Conservation (phyloP, 2,329 filamentous ascomycete genomes). For the Ophiostoma triangulosporum region DNA sequence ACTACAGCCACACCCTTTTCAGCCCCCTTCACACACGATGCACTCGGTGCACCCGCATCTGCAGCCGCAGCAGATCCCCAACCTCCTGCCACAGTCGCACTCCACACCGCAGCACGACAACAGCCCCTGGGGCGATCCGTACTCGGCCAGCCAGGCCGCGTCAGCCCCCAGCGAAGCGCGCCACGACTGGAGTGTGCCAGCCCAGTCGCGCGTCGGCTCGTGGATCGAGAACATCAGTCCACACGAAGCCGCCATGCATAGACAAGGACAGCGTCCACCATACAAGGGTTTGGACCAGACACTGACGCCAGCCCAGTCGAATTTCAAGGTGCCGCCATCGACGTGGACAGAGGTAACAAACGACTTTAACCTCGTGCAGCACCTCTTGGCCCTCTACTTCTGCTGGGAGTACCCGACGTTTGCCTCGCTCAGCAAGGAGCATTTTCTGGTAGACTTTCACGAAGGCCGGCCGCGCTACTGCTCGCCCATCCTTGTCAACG, state of each 20-base stretch:
- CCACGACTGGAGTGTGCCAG: conserved; percentile 32
- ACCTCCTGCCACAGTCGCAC: conserved; percentile 1
- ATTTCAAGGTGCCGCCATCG: conserved; percentile 27
- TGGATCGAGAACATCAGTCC: conserved; percentile 33
- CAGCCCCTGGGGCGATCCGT: conserved; percentile 32
- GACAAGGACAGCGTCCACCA: conserved; percentile 8
- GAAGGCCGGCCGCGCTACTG: conserved; percentile 50
- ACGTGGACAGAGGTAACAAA: conserved; percentile 49
- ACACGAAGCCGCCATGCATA: conserved; percentile 9
- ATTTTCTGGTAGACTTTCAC: conserved; percentile 53
- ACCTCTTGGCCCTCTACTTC: conserved; percentile 54
- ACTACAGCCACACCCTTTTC: background rate
- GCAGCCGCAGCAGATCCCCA: background rate
- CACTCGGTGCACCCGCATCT: background rate
- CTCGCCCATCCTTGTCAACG: conserved; percentile 53
- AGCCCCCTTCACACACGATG: background rate
- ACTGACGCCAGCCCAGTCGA: conserved; percentile 31
- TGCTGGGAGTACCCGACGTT: conserved; percentile 68
- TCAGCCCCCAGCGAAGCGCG: conserved; percentile 35
- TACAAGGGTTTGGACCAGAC: conserved; percentile 34
- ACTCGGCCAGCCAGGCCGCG: conserved; percentile 32
- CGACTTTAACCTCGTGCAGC: conserved; percentile 45
- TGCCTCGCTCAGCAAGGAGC: conserved; percentile 56
- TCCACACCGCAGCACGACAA: conserved; percentile 22
- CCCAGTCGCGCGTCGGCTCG: conserved; percentile 32